Conservation (phyloP, 805 yeast genomes). For the Cyberlindnera bimundalis region DNA sequence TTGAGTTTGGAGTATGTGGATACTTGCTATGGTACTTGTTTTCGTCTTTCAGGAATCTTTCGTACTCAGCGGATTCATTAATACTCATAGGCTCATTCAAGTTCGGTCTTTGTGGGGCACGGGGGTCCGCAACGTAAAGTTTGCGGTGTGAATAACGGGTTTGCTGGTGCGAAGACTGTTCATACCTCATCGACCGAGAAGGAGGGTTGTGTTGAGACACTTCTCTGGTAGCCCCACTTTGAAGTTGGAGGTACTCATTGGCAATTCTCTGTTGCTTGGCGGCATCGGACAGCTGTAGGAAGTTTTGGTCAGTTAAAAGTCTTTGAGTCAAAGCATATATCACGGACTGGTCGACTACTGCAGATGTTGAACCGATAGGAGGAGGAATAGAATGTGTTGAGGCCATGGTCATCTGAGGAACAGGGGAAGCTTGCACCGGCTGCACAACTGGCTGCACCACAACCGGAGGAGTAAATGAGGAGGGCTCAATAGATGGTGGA, state of each 20-base stretch:
- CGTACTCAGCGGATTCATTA: slow-evolving; percentile 51
- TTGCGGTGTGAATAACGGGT: not conserved
- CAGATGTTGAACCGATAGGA: slow-evolving; percentile 1
- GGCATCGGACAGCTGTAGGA: slow-evolving; percentile 32
- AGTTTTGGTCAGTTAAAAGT: slow-evolving; percentile 33
- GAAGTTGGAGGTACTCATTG: slow-evolving; percentile 26
- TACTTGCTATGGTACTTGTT: slow-evolving; percentile 56
- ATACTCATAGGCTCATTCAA: slow-evolving; percentile 51
- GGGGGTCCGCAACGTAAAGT: slow-evolving; percentile 25
- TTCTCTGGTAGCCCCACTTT: not conserved
- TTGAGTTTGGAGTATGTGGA: slow-evolving; percentile 68
- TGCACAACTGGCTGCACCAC: not conserved
- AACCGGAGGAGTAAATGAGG: not conserved
- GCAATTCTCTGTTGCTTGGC: slow-evolving; percentile 35
- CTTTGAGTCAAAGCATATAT: slow-evolving; percentile 15
- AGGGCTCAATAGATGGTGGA: too few species aligned
- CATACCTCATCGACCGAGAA: not conserved
- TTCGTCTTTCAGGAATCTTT: slow-evolving; percentile 50
- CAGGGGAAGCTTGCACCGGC: not conserved
- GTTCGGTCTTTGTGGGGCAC: slow-evolving; percentile 49
- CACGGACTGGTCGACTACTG: slow-evolving; percentile 5
- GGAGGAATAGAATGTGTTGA: slow-evolving; percentile 4
- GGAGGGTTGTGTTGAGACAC: not conserved
- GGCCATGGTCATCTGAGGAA: not conserved
- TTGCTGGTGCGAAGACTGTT: not conserved